Percentiles rank a stretch among this genome's conserved stretches.
phyloP scores from a whole-genome alignment of 2,329 filamentous ascomycete genomes.

The Penicillium sp. region DNA sequence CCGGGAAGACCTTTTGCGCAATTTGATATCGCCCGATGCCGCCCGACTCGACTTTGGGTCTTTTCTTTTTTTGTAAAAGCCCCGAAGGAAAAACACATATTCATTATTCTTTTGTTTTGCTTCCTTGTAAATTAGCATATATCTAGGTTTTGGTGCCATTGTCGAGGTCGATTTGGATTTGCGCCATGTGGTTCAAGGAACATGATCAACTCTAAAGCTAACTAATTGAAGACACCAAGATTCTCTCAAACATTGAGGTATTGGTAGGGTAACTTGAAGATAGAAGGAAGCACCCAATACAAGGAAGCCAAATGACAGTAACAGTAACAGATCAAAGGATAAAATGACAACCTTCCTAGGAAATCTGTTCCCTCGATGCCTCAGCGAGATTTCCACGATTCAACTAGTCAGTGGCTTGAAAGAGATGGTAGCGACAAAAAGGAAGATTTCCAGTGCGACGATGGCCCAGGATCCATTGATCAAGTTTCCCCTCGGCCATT shows the following conservation, averaged over 20 bases:
- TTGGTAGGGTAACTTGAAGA: neutral
- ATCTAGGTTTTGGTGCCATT: too few species aligned
- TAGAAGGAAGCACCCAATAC: neutral
- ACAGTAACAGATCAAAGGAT: neutral
- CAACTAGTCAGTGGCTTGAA: neutral
- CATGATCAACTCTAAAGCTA: neutral
- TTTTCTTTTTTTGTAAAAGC: too few species aligned
- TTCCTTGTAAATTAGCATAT: too few species aligned
- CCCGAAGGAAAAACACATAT: too few species aligned
- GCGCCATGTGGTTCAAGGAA: neutral
- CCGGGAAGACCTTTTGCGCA: slow-evolving; percentile 19
- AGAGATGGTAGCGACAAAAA: neutral
- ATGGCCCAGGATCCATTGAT: neutral
- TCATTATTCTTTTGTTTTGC: too few species aligned
- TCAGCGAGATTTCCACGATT: neutral
- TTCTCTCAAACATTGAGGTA: neutral
- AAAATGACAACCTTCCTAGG: neutral
- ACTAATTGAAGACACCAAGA: neutral
- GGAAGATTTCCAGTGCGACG: neutral
- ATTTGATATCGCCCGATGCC: neutral
- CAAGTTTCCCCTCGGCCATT: neutral
- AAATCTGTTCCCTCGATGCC: neutral
- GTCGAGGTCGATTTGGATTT: too few species aligned
- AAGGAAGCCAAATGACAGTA: neutral
- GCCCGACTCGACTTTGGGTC: neutral